phyloP scores from a whole-genome alignment of 352 stramenopile species.

The Globisporangium heterothallicum region DNA sequence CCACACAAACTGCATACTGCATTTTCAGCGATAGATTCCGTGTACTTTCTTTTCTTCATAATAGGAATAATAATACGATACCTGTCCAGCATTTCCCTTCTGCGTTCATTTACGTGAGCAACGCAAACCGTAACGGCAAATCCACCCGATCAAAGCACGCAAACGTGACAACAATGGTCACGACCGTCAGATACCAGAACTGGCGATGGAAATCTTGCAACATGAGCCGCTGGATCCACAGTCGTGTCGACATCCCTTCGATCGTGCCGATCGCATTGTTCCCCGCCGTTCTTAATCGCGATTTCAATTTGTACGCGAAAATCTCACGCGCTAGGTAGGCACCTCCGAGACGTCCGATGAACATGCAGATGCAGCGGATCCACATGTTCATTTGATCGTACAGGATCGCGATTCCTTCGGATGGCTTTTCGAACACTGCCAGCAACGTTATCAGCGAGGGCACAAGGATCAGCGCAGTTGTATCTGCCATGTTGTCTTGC shows the following conservation, averaged over 20 bases:
- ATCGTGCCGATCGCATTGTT: constrained; percentile 25
- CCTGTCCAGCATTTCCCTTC: neutral
- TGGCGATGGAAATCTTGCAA: constrained; percentile 80
- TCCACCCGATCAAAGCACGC: constrained; percentile 80
- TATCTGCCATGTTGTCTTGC: constrained; percentile 87
- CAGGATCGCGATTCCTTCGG: constrained; percentile 50
- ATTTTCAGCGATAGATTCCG: neutral
- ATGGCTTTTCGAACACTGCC: constrained; percentile 69
- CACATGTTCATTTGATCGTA: constrained; percentile 74
- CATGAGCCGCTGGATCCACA: constrained; percentile 86
- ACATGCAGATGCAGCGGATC: constrained; percentile 85
- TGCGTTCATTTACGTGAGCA: constrained; percentile 54
- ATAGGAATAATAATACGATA: constrained; percentile 1
- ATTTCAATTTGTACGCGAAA: constrained; percentile 78
- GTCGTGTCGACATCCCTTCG: constrained; percentile 57
- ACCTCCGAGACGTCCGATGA: constrained; percentile 62
- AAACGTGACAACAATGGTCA: constrained; percentile 81
- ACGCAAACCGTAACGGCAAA: constrained; percentile 63
- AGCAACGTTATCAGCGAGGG: constrained; percentile 74
- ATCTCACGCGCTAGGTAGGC: constrained; percentile 78
- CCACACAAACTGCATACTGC: no score
- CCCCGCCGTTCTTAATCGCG: constrained; percentile 26
- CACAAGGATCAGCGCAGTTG: constrained; percentile 78
- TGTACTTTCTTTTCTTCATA: neutral
- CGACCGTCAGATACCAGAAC: constrained; percentile 83